Conservation (phyloP, 192 early-diverging fungal species). For the Funneliformis mosseae region DNA sequence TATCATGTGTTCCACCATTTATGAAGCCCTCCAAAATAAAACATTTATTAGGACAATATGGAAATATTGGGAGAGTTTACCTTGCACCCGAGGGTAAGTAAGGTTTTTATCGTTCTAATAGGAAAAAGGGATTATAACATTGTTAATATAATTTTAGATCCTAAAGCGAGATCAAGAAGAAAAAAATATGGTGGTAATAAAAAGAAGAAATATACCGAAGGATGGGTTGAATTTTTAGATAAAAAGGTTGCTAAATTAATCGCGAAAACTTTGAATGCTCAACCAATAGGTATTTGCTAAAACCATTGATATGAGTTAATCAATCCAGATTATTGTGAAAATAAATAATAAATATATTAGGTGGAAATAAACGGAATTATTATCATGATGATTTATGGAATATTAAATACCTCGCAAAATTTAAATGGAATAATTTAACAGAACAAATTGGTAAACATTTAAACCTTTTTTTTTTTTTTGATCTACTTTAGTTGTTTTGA, state of each 20-base stretch:
- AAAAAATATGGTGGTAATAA: constrained; percentile 88
- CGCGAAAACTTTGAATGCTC: constrained; percentile 78
- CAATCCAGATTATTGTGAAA: too few species aligned
- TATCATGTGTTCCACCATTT: constrained; percentile 90
- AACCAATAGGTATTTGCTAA: constrained; percentile 63
- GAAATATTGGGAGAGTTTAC: constrained; percentile 81
- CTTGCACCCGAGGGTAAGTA: constrained; percentile 77
- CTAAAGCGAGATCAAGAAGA: constrained; percentile 73
- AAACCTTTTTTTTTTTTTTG: neutral
- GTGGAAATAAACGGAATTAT: constrained; percentile 79
- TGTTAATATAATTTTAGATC: constrained; percentile 40
- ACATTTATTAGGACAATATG: constrained; percentile 73
- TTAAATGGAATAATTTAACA: constrained; percentile 96
- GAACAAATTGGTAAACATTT: constrained; percentile 81
- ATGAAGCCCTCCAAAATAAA: constrained; percentile 86
- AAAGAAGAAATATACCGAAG: constrained; percentile 86
- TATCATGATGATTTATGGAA: constrained; percentile 98
- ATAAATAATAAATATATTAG: constrained; percentile 26
- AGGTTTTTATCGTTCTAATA: neutral
- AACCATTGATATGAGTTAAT: too few species aligned
- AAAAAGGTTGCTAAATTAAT: constrained; percentile 85
- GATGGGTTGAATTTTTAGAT: constrained; percentile 97
- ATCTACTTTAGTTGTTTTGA: neutral
- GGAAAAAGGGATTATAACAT: neutral
- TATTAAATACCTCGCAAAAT: constrained; percentile 92